Evolutionary conservation across 306 rosid species (phyloP).

Genomic region (Comarum palustre): DNA sequence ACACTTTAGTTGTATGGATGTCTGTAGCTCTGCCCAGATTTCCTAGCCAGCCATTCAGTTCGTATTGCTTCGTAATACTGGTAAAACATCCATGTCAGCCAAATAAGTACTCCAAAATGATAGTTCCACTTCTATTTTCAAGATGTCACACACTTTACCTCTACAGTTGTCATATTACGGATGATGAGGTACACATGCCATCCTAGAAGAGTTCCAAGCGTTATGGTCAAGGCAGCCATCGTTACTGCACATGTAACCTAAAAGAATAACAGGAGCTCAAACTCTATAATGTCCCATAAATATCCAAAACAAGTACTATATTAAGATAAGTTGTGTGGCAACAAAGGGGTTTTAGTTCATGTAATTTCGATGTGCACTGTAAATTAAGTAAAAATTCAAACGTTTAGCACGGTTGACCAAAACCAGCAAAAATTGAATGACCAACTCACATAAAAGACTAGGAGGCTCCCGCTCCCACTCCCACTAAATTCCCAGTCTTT

Average conservation of each 20-base stretch:
- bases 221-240: slow-evolving; percentile 48
- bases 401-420: slow-evolving; percentile 6
- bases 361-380: background rate
- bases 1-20: slow-evolving; percentile 58
- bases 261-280: slow-evolving; percentile 3
- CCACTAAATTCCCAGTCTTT: slow-evolving; percentile 52
- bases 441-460: slow-evolving; percentile 64
- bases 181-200: slow-evolving; percentile 84
- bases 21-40: slow-evolving; percentile 73
- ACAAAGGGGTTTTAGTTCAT: background rate
- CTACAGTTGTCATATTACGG: slow-evolving; percentile 84
- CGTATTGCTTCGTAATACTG: slow-evolving; percentile 72
- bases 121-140: slow-evolving; percentile 13
- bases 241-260: slow-evolving; percentile 55
- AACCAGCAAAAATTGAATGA: background rate
- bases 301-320: slow-evolving; percentile 11
- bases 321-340: background rate
- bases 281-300: slow-evolving; percentile 10
- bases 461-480: slow-evolving; percentile 33
- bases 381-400: background rate
- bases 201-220: slow-evolving; percentile 61
- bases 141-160: slow-evolving; percentile 47
- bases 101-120: slow-evolving; percentile 1
- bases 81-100: slow-evolving; percentile 18
- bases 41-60: slow-evolving; percentile 75